Base-by-base conservation (phyloP, 441 rosid genomes). In the Daphne laureola region DNA sequence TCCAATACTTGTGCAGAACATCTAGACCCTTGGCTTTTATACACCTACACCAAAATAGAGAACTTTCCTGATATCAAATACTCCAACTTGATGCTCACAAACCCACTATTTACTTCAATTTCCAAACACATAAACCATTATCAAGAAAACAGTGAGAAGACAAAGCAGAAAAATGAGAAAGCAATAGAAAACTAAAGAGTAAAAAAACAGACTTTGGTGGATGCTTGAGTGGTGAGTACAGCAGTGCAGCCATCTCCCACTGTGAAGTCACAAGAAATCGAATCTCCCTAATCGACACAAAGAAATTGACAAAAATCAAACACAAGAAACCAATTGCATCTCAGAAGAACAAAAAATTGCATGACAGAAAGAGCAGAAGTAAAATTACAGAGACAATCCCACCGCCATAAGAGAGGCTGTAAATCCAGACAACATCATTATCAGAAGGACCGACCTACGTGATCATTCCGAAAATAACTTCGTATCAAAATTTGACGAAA, bases 141-240 rank as follows among this genome's bases (percentile, higher is more conserved):
- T 1, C 23, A 38, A 41, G 35, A 27, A 31, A 31, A 8, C 8
- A 31, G 36, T 1, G 31, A 25, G 5, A 49, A n/a, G 31, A 25
- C 5, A 49, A n/a, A 38, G 7, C 21, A 50, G 42, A 47, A 17
- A 48, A 52, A 57, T 46, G 26, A 2, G n/a, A 12, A 57, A 9
- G 40, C 23, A 18, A 46, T n/a, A 44, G n/a, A 15, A 40, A 55
- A 43, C 17, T 4, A 45, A 15, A 38, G 36, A n/a, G 36, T 12
- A 21, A 46, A 56, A 51, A 43, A 21, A 17, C 16, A 15, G 54
- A 92, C 97, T 93, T 93, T 93, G 14, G 94, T 90, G 61, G 97
- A 90, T 72, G 97, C 85, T 64, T 93, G 99, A 8, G 96, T 90
- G 4, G 97, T 93, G 41, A 90, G 55, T 18, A 82, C 88, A 46